These are phyloP conservation scores for Cryptosporidium andersoni DNA, from an alignment of 169 alveolate genomes.

Conservation along the genomic window DNA sequence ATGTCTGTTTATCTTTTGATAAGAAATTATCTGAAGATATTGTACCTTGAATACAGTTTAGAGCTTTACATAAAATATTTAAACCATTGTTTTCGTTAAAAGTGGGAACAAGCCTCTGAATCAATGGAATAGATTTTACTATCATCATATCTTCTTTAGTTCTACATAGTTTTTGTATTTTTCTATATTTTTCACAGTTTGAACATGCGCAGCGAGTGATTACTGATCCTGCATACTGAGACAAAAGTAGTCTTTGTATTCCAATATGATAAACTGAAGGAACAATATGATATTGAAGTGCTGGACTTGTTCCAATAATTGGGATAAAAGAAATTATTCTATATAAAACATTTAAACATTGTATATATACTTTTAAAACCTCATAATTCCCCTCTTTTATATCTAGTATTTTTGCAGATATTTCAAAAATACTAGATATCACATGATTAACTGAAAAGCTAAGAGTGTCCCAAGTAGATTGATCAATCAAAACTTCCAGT, in stretches of 20 bases:
- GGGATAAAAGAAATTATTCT: constrained; percentile 51
- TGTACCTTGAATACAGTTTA: constrained; percentile 21
- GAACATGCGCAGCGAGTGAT: constrained; percentile 42
- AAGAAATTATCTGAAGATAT: too few relatives aligned
- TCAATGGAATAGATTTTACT: constrained; percentile 32
- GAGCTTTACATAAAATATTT: constrained; percentile 8
- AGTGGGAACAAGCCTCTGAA: constrained; percentile 10
- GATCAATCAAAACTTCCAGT: constrained; percentile 28
- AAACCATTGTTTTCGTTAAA: constrained; percentile 37
- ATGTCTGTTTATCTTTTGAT: too few relatives aligned
- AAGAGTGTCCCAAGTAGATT: constrained; percentile 46
- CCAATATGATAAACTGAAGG: constrained; percentile 62
- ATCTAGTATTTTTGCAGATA: constrained; percentile 14
- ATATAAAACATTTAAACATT: constrained; percentile 20
- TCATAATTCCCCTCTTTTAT: background rate
- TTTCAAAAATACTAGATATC: constrained; percentile 36
- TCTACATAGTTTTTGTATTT: constrained; percentile 58
- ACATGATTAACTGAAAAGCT: constrained; percentile 1
- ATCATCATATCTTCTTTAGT: constrained; percentile 48
- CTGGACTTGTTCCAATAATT: constrained; percentile 57
- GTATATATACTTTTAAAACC: constrained; percentile 13
- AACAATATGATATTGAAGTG: constrained; percentile 8
- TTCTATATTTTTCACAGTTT: constrained; percentile 58
- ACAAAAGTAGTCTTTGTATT: constrained; percentile 38
- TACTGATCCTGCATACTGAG: constrained; percentile 24